These are phyloP conservation scores for Voacanga thouarsii DNA, from an alignment of 257 asterid genomes.

Conservation along the genomic window DNA sequence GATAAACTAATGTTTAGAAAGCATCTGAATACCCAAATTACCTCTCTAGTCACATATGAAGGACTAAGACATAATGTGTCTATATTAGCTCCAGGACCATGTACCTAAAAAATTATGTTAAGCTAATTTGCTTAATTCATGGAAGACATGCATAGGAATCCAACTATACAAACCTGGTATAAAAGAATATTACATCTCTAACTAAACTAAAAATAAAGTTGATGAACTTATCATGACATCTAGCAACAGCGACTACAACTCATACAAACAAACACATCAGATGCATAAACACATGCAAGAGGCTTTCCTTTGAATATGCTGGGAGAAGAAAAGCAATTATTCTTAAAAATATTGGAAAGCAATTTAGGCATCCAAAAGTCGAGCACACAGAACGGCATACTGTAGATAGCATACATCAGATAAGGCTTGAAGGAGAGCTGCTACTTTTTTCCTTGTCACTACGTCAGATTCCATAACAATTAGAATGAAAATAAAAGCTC, in stretches of 20 bases:
- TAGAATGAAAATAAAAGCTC: not conserved
- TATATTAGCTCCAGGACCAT: conserved; percentile 44
- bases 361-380: not conserved
- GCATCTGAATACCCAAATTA: conserved; percentile 5
- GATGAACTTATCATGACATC: not conserved
- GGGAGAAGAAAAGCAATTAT: not conserved
- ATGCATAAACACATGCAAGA: not conserved
- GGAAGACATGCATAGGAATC: not conserved
- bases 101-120: conserved; percentile 25
- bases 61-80: conserved; percentile 45
- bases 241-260: not conserved
- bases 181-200: not conserved
- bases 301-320: not conserved
- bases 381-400: not conserved
- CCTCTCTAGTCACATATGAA: conserved; percentile 39
- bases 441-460: not conserved
- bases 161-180: not conserved
- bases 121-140: not conserved
- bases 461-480: not conserved
- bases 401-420: not conserved
- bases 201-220: not conserved
- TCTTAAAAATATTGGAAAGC: not conserved
- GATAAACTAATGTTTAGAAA: conserved; percentile 1
- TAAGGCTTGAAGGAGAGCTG: not conserved
- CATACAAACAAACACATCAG: not conserved